A percentile compares a stretch with the other conserved stretches of the same genome.
These are phyloP conservation scores for Klebsormidium nitens DNA, from an alignment of 139 green algal genomes.

Conservation along the genomic window DNA sequence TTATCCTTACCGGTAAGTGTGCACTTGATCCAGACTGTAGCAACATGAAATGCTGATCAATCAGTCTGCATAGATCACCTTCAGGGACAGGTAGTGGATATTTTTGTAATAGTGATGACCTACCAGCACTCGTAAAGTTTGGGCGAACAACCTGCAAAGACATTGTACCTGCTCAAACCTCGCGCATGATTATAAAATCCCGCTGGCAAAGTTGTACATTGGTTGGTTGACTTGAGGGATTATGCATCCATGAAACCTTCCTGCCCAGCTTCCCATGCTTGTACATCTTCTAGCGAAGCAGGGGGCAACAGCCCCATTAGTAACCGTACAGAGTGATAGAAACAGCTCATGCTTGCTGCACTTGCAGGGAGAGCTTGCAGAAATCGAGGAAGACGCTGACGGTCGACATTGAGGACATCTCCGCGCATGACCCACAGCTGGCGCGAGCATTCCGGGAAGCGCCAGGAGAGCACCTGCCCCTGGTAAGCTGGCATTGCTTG, in stretches of 20 bases:
- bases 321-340: not conserved
- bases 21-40: not conserved
- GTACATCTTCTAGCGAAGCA: not conserved
- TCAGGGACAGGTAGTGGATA: slow-evolving; percentile 34
- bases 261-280: not conserved
- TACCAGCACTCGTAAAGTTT: not conserved
- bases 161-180: no score
- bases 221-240: no score
- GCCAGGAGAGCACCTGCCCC: slow-evolving; percentile 65
- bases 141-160: no score
- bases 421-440: slow-evolving; percentile 50
- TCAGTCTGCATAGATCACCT: slow-evolving; percentile 8
- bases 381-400: slow-evolving; percentile 2
- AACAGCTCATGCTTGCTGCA: not conserved
- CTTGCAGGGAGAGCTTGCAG: slow-evolving; percentile 27
- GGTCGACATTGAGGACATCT: slow-evolving; percentile 46
- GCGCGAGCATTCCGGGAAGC: slow-evolving; percentile 51
- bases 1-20: not conserved
- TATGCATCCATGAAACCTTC: not conserved
- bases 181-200: no score
- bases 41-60: not conserved
- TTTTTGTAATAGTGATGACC: not conserved
- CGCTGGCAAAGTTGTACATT: no score
- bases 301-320: no score
- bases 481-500: slow-evolving; percentile 45